Evolutionary conservation across 1,139 yeast genomes (phyloP), one percentile per base, ranked within the genome.

Genomic region (Arxiozyma telluris): DNA sequence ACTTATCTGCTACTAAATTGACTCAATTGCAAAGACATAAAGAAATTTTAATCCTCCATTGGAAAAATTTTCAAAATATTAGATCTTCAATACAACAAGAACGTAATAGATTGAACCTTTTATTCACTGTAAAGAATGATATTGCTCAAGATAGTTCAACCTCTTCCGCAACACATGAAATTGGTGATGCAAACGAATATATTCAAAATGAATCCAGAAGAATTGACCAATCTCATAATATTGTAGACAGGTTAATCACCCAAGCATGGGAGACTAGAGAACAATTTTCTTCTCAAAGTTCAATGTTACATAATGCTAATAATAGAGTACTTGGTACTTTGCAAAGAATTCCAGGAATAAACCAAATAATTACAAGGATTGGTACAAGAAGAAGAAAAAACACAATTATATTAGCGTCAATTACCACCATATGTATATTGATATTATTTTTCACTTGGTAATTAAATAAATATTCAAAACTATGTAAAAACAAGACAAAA

Each of bases 241-340:
- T 90, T 58, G 88, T 96, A 8, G 97, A 93, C 65, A 73, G 87
- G 50, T 74, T 93, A 54, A 76, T 93, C 44, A 80, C 81, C 27
- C 94, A 87, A 66, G 98, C 97, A 0, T 85, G 82, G 70, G 87
- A 85, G 61, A 90, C 98, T 0, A 76, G 98, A 58, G 97, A 93
- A 58, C 95, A 87, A 65, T 78, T 93, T 54, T 63, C 79, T 53
- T 76, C 83, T 51, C 98, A 93, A 71, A 76, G 95, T 55, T 78
- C 78, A 47, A 71, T 79, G 17, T 73, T 93, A 53, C 75, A 77
- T 52, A 80, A 76, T 58, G 87, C 95, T 17, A 89, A 84, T 58
- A 76, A 80, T 58, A 76, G 81, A 56, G 74, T 91, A 58, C 74
- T 82, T 58, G 78, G 78, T 47, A 76, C 87, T 0, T 72, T 90